These are phyloP conservation scores for Cyanodermella asteris DNA, from an alignment of 2,329 filamentous ascomycete species.

Conservation along the genomic window DNA sequence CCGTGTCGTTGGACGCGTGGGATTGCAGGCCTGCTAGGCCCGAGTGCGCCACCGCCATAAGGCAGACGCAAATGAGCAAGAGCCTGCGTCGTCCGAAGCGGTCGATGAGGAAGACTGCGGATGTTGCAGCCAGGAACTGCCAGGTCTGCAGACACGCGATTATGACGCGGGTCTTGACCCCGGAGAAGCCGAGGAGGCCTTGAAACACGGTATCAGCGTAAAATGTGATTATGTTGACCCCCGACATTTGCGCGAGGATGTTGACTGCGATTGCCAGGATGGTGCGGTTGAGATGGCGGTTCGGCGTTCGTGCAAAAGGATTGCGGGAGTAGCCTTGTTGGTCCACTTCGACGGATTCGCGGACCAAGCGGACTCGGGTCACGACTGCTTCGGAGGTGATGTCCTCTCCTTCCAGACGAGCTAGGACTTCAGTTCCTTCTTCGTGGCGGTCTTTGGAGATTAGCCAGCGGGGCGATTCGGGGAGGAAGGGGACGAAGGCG, in stretches of 20 bases:
- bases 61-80: constrained; percentile 4
- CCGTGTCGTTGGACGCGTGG: too few species aligned
- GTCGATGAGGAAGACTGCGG: constrained; percentile 44
- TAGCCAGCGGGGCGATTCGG: constrained; percentile 24
- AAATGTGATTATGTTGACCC: constrained; percentile 14
- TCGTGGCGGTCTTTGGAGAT: constrained; percentile 7
- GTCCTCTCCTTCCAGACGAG: constrained; percentile 4
- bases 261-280: constrained; percentile 10
- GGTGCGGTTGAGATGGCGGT: too few species aligned
- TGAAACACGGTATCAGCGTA: constrained; percentile 14
- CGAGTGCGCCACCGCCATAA: too few species aligned
- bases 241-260: constrained; percentile 12
- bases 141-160: constrained; percentile 11
- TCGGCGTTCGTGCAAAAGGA: too few species aligned
- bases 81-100: constrained; percentile 13
- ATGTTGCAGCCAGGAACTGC: too few species aligned
- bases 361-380: too few species aligned
- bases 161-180: constrained; percentile 9
- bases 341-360: too few species aligned
- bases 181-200: constrained; percentile 9
- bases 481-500: constrained; percentile 13
- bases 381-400: constrained; percentile 9
- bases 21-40: too few species aligned
- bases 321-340: too few species aligned
- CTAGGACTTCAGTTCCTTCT: constrained; percentile 5